Base-by-base conservation (phyloP, 108 stramenopile genomes). In the Fistulifera solaris region DNA sequence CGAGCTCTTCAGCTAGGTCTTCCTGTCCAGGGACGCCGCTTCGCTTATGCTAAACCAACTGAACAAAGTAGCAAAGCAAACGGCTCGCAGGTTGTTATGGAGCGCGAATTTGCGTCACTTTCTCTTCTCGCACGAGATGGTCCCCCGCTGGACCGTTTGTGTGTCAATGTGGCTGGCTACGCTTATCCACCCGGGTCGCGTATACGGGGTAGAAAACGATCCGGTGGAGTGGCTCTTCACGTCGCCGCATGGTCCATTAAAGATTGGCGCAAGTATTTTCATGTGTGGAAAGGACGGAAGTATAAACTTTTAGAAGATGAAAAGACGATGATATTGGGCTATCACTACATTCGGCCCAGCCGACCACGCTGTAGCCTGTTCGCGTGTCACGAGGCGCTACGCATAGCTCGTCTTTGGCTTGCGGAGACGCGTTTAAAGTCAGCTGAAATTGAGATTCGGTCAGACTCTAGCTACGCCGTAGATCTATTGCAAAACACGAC, bases 361-460 rank as follows among this genome's bases (percentile, higher is more conserved):
- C 51, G 61, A 24, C 39, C 22, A n/a, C 61, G 61, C 13, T 62
- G 61, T 38, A 53, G 61, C 38, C 41, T 62, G 52, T 62, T 40
- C 40, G 61, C 52, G 11, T 35, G 23, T 53, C 61, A 31, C 3
- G 61, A 53, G 8, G 61, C 52, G 4, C 52, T 62, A 1, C 61
- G 61, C 8, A 23, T 52, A 19, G 61, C 45, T 43, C 40, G 24
- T 6, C 18, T 14, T 12, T 57, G 56, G 56, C 10, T 42, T 19
- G 2, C 40, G 26, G 54, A 14, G 6, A 40, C 38, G 8, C 2
- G 18, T 23, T 11, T 8, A n/a, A n/a, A 27, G 47, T 7, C 25
- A 21, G n/a, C 11, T 5, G 14, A 21, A 15, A 27, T 62, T 21
- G 23, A 53, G 17, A 53, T 62, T 16, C 12, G 25, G 16, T 54